Evolutionary conservation across 805 yeast species (phyloP), one percentile per base, ranked within the genome.

Genomic region (Sugiyamaella lignohabitans): DNA sequence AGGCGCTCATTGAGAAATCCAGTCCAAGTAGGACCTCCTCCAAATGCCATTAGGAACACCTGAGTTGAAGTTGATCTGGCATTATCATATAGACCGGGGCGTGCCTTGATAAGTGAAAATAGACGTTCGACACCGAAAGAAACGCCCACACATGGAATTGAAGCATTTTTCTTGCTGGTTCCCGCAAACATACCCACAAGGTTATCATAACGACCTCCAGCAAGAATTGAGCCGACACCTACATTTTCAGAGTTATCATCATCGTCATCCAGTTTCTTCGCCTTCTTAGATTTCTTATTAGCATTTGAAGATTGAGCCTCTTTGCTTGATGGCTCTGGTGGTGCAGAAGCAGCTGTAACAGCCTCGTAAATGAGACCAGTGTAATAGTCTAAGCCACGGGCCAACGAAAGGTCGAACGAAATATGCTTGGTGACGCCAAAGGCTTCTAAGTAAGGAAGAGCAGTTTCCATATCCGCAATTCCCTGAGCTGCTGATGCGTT

Each of bases 141-240:
- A 46, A 91, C 73, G 65, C 98, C 98, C 47, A 93, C 95, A 72
- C 98, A 93, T 22, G 98, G 98, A 61, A 93, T 88, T 19, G 89
- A 83, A 27, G 69, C 70, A 42, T 76, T 72, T 65, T 83, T 83
- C 56, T 93, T 88, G 56, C 81, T 82, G 38, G 94, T 81, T 51
- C 76, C 75, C 45, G 87, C 77, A 65, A 93, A 93, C 98, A 93
- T 93, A 57, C 96, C 96, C 34, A 93, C 98, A 51, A 93, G 77
- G 59, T 84, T 84, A 67, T 93, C 98, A 67, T 93, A 93, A 67
- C 98, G 86, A 54, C 98, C 98, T 70, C 98, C 98, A 42, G 96
- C 98, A 43, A 96, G 96, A 60, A 93, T 88, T 4, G 98, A 93
- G 30, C 98, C 98, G 38, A 91, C 96, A 58, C 98, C 98, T 46